These are phyloP conservation scores for Hemisphaericaspora xylanilytica DNA, from an alignment of 1,139 yeast species.

Conservation along the genomic window DNA sequence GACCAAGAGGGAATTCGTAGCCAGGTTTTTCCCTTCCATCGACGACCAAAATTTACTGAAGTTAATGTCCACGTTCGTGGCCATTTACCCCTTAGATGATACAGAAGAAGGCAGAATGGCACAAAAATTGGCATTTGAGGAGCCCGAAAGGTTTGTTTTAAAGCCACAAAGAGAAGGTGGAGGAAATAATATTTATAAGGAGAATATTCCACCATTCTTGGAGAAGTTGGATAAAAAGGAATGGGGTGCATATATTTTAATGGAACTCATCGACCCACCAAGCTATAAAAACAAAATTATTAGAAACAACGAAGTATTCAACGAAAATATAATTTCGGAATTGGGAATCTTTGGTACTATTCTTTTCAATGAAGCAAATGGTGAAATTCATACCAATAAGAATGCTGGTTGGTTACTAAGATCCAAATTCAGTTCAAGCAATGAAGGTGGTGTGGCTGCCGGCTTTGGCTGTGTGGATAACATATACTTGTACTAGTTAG, in stretches of 20 bases:
- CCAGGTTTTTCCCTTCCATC: conserved; percentile 42
- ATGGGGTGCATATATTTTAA: conserved; percentile 89
- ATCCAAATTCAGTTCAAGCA: conserved; percentile 79
- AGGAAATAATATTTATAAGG: conserved; percentile 87
- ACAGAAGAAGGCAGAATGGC: conserved; percentile 64
- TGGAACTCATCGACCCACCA: conserved; percentile 89
- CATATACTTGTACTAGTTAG: conserved; percentile 38
- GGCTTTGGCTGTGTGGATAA: conserved; percentile 97
- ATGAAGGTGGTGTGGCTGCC: conserved; percentile 99
- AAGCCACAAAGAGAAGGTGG: conserved; percentile 98
- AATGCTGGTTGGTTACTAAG: conserved; percentile 83
- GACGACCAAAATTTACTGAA: conserved; percentile 24
- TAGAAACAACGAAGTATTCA: conserved; percentile 58
- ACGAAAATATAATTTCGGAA: conserved; percentile 80
- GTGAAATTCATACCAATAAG: conserved; percentile 58
- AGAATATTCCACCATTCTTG: conserved; percentile 75
- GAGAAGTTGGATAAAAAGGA: conserved; percentile 58
- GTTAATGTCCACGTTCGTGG: conserved; percentile 68
- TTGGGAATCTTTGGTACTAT: conserved; percentile 87
- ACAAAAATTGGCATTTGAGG: conserved; percentile 60
- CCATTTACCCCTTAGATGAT: conserved; percentile 80
- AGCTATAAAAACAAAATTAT: conserved; percentile 64
- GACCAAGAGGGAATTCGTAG: conserved; percentile 52
- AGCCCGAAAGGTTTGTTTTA: conserved; percentile 72
- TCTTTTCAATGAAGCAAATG: conserved; percentile 63